phyloP scores from a whole-genome alignment of 2,329 filamentous ascomycete genomes.

The Colletotrichum plurivorum region DNA sequence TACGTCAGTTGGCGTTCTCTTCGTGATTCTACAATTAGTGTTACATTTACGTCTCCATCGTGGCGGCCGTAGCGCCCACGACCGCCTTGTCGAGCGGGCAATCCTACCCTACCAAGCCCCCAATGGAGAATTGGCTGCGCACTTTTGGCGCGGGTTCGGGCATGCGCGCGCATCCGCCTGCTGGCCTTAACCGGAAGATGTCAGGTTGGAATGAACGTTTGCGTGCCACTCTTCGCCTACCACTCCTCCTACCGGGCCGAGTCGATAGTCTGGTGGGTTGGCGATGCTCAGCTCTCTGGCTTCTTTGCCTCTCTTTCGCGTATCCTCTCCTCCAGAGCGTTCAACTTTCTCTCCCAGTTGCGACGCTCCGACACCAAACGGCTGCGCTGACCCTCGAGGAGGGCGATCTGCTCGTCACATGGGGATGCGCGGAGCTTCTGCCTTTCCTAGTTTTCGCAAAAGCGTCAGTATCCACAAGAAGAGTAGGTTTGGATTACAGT shows the following conservation, averaged over 20 bases:
- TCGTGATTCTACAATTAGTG: background rate
- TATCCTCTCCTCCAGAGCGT: constrained; percentile 55
- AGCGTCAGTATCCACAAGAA: background rate
- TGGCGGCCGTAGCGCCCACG: no score
- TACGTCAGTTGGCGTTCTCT: constrained; percentile 1
- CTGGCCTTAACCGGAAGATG: no score
- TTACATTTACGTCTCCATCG: no score
- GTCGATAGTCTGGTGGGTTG: background rate
- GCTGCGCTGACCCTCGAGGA: constrained; percentile 59
- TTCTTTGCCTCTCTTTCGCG: constrained; percentile 51
- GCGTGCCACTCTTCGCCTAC: background rate
- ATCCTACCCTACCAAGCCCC: no score
- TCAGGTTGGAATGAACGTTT: background rate
- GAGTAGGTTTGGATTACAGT: background rate
- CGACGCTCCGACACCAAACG: constrained; percentile 55
- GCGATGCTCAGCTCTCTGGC: constrained; percentile 18
- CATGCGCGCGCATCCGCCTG: no score
- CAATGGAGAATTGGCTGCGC: no score
- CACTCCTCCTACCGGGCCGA: background rate
- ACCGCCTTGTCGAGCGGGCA: no score
- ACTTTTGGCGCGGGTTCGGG: no score
- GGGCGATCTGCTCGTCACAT: constrained; percentile 60
- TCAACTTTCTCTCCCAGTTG: constrained; percentile 59
- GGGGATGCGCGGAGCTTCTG: constrained; percentile 55
- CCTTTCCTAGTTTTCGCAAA: constrained; percentile 46